These are phyloP conservation scores for Tylopilus subfusipes DNA, from an alignment of 768 basidiomycete species.

Conservation along the genomic window DNA sequence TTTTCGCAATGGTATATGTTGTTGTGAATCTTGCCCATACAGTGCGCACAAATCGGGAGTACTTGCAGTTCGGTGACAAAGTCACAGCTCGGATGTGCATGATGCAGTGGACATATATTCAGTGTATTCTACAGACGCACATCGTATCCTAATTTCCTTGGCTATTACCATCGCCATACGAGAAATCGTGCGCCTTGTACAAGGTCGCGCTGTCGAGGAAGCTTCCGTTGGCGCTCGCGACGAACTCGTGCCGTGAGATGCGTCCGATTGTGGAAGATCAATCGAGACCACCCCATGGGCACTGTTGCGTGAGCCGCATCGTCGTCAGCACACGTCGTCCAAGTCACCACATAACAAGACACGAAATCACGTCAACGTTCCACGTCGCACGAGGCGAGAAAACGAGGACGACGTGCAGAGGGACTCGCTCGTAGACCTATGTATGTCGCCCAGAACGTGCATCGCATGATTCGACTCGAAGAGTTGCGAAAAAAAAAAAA, in stretches of 20 bases:
- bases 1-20: slow-evolving; percentile 4
- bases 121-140: background rate
- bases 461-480: background rate
- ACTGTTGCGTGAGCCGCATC: background rate
- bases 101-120: background rate
- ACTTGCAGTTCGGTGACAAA: background rate
- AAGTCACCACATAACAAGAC: no score
- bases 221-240: slow-evolving; percentile 29
- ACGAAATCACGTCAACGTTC: no score
- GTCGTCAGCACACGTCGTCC: background rate
- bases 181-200: slow-evolving; percentile 23
- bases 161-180: background rate
- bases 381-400: no score
- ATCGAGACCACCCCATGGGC: slow-evolving; percentile 28
- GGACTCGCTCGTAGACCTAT: slow-evolving; percentile 27
- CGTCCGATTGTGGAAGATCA: slow-evolving; percentile 30
- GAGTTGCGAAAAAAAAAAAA: no score
- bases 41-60: background rate
- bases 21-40: background rate
- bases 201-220: slow-evolving; percentile 23
- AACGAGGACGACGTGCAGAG: background rate
- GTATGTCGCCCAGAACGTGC: background rate
- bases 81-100: background rate
- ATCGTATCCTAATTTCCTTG: background rate
- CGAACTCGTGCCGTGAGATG: slow-evolving; percentile 30